These are phyloP conservation scores for Onygena corvina DNA, from an alignment of 2,329 filamentous ascomycete species.

Conservation along the genomic window DNA sequence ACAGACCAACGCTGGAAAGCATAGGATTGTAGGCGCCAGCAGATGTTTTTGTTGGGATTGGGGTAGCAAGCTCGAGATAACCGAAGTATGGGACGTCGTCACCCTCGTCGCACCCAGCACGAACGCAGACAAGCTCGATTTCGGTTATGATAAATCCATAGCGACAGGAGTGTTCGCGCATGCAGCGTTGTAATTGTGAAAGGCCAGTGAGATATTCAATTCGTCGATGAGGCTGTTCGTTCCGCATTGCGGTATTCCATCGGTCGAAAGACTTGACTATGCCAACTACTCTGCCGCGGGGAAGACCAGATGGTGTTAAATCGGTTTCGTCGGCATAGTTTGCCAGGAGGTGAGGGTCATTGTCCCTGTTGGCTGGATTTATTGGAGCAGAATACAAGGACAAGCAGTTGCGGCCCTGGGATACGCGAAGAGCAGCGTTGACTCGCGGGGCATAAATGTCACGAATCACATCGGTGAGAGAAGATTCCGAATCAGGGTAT, in stretches of 20 bases:
- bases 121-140: conserved; percentile 84
- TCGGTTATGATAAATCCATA: conserved; percentile 96
- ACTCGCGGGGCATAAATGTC: conserved; percentile 74
- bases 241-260: conserved; percentile 91
- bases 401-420: conserved; percentile 53
- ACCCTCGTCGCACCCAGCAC: conserved; percentile 54
- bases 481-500: conserved; percentile 64
- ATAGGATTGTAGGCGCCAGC: conserved; percentile 17
- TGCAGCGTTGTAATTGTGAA: conserved; percentile 72
- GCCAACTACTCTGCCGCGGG: conserved; percentile 58
- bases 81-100: conserved; percentile 66
- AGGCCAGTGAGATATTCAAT: conserved; percentile 83
- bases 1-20: conserved; percentile 9
- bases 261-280: conserved; percentile 85
- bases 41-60: conserved; percentile 43
- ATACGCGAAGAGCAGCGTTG: conserved; percentile 69
- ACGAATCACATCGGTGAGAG: conserved; percentile 62
- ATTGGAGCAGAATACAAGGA: conserved; percentile 33
- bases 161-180: conserved; percentile 85
- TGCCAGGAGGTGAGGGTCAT: conserved; percentile 41
- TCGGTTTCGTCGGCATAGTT: conserved; percentile 43
- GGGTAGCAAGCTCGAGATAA: conserved; percentile 61
- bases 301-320: conserved; percentile 36
- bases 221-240: conserved; percentile 69
- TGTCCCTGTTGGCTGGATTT: conserved; percentile 28